These are phyloP conservation scores for Hypoxylon sp. DNA, from an alignment of 2,329 filamentous ascomycete genomes.

Conservation along the genomic window DNA sequence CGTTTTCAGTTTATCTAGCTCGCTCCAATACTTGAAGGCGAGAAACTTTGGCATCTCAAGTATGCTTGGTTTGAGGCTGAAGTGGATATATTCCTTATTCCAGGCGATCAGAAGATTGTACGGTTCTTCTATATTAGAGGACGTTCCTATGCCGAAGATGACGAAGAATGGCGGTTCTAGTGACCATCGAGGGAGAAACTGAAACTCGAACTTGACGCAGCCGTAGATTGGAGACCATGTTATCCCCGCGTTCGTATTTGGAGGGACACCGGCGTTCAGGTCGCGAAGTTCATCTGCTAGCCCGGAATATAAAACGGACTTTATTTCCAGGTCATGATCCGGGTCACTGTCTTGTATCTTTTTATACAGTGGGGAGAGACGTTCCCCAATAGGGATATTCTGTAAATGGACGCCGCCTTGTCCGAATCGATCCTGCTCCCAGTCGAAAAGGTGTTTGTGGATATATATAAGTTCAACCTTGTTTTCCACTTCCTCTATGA, in stretches of 20 bases:
- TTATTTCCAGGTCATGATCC: neutral
- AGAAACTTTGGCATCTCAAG: neutral
- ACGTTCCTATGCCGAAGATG: slow-evolving; percentile 4
- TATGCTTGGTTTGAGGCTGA: slow-evolving; percentile 7
- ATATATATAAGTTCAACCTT: slow-evolving; percentile 31
- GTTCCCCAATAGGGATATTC: slow-evolving; percentile 33
- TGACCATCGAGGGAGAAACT: no score
- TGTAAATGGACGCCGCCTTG: slow-evolving; percentile 31
- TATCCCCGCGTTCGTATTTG: neutral
- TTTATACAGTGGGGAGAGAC: slow-evolving; percentile 7
- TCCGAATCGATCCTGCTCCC: slow-evolving; percentile 25
- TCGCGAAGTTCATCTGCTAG: neutral
- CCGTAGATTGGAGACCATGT: slow-evolving; percentile 27
- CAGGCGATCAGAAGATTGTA: slow-evolving; percentile 19
- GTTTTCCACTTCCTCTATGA: neutral
- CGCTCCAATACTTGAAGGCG: neutral
- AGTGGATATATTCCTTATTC: slow-evolving; percentile 17
- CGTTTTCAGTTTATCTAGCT: neutral
- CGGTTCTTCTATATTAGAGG: no score
- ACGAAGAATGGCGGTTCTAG: slow-evolving; percentile 1
- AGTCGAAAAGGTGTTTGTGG: slow-evolving; percentile 21
- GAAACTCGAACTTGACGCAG: slow-evolving; percentile 22
- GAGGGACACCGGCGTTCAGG: neutral
- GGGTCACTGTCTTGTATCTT: neutral
- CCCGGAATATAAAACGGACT: slow-evolving; percentile 1